Evolutionary conservation across 352 stramenopile species (phyloP), one percentile per base, ranked within the genome.

Genomic region (Globisporangium camurandrum): DNA sequence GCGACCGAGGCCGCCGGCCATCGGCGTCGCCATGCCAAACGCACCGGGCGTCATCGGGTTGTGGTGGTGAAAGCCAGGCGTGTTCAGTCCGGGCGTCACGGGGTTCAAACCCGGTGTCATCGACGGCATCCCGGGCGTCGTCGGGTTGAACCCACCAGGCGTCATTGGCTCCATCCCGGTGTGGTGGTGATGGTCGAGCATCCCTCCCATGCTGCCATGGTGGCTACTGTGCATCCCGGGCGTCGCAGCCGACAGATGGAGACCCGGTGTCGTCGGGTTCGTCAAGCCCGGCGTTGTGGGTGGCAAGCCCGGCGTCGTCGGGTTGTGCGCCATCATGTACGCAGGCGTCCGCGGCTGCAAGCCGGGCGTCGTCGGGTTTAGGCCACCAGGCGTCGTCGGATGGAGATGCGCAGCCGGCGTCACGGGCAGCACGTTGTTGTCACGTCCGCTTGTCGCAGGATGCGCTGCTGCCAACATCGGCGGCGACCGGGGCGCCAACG

Each of bases 41-140:
- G 78, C 73, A 22, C 84, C 84, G n/a, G 84, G 84, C 6, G 84
- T 94, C 73, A 88, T 94, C 38, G 84, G 84, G 48, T 93, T 94
- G 65, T 92, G 77, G 65, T 92, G 77, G 49, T 83, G 81, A 50
- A 88, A 92, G 7, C 81, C 81, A 46, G 81, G 78, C 9, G 81
- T 92, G 54, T 85, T 88, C 51, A 92, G 68, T 42, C 82, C 80
- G 30, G 82, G 82, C 14, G 82, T 93, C 14, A 88, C 75, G 4
- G 82, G 82, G 57, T 90, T 89, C 36, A 93, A 63, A 37, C 82
- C 79, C 39, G 78, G 76, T 14, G 81, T 89, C 77, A 88, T 92
- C 4, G 78, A 70, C 4, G 77, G 83, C 46, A 91, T 59, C 11
- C 82, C 79, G 23, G 82, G 82, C 2, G 82, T 91, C 28, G 84